Conservation (phyloP, 2,329 filamentous ascomycete species). For the Sclerotinia minor region DNA sequence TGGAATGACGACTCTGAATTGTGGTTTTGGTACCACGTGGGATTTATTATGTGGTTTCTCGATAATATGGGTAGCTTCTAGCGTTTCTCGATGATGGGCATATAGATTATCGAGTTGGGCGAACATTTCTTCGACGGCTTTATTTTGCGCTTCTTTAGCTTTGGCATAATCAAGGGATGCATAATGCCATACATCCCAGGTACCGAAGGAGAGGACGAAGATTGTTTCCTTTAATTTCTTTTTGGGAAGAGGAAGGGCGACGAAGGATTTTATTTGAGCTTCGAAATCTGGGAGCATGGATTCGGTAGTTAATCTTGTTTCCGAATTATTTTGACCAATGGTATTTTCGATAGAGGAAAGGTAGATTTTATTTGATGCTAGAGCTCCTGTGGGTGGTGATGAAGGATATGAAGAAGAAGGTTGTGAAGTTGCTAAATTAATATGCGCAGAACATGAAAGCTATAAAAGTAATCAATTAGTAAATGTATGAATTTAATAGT, state of each 20-base stretch:
- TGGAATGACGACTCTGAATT: constrained; percentile 55
- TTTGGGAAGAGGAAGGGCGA: constrained; percentile 31
- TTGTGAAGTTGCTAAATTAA: constrained; percentile 38
- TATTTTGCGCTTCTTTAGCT: constrained; percentile 30
- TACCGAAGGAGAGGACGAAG: constrained; percentile 40
- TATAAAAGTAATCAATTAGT: constrained; percentile 23
- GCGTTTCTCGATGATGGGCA: constrained; percentile 27
- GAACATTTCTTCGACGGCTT: constrained; percentile 35
- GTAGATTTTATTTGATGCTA: constrained; percentile 35
- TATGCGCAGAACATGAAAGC: constrained; percentile 39
- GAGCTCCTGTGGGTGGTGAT: constrained; percentile 33
- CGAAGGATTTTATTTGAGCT: constrained; percentile 37
- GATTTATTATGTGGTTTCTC: not conserved
- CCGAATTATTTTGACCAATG: not conserved
- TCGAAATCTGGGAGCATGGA: constrained; percentile 37
- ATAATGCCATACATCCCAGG: constrained; percentile 41
- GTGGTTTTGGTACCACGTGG: constrained; percentile 14
- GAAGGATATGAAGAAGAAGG: constrained; percentile 30
- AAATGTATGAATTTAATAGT: not conserved
- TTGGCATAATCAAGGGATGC: constrained; percentile 31
- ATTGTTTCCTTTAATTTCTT: constrained; percentile 31
- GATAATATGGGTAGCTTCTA: constrained; percentile 10
- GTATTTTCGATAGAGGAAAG: constrained; percentile 7
- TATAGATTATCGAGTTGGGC: constrained; percentile 38
- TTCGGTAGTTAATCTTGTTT: not conserved